Evolutionary conservation across 768 basidiomycete species (phyloP), one percentile per base, ranked within the genome.

Genomic region (Trametes elegans): DNA sequence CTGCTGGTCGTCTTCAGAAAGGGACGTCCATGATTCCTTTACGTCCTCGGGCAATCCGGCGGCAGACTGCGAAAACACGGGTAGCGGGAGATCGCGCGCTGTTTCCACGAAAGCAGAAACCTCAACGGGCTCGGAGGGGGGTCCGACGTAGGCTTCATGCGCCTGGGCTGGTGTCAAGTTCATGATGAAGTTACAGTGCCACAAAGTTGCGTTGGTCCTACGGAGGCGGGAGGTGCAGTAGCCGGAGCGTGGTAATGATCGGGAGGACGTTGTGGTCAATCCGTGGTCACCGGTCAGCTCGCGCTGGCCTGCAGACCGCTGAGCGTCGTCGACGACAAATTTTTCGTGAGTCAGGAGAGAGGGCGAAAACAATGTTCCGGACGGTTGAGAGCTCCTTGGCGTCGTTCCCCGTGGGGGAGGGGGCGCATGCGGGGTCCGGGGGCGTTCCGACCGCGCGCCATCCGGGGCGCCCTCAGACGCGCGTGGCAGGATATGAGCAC

Each of bases 91-190:
- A 13, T 64, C 41, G 6, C 29, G 26, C 9, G 63, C 58, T 7
- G 49, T n/a, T 5, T 62, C 38, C 6, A 72, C 26, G 55, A 74
- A 74, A 1, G 55, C 57, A 4, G 54, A 42, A n/a, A 72, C 51
- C 18, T 66, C 31, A 24, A 75, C 59, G 18, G 49, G 61, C 41
- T 71, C 67, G 10, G 74, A 68, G 2, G 62, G 32, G 8, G 67
- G 67, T 5, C 67, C 67, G 43, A 66, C 58, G 42, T 63, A 59
- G 2, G 65, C 50, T 48, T 68, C 67, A 51, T 64, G 62, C 13
- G 58, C 61, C 38, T 65, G 63, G 9, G 51, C 62, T 36, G 59
- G 62, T 14, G 61, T 58, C 32, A 63, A 38, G 38, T 50, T 60
- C 57, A 58, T 58, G 21, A 40, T 49, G 49, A 49, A 41, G 26